A percentile compares a stretch with the other conserved stretches of the same genome.
These are phyloP conservation scores for Linaria vulgaris DNA, from an alignment of 257 asterid species.

Conservation along the genomic window DNA sequence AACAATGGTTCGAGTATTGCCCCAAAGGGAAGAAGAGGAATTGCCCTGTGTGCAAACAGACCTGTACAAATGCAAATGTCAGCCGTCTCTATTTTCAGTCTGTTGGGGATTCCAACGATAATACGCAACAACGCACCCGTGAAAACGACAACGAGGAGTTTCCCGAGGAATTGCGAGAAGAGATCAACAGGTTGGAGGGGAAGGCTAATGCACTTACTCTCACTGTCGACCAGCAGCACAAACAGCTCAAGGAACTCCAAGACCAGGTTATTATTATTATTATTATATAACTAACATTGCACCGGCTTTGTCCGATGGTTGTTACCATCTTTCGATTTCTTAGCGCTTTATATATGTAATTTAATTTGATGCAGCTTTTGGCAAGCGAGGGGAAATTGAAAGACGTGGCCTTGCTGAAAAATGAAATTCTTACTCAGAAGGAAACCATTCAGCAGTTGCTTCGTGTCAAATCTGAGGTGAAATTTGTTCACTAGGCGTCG, in stretches of 20 bases:
- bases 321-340: neutral
- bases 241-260: constrained; percentile 50
- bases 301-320: neutral
- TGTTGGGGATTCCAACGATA: constrained; percentile 65
- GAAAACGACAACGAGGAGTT: constrained; percentile 29
- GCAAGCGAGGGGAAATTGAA: constrained; percentile 56
- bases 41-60: constrained; percentile 94
- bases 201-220: constrained; percentile 63
- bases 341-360: too few species aligned
- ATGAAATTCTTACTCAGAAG: constrained; percentile 55
- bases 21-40: constrained; percentile 76
- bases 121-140: constrained; percentile 53
- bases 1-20: constrained; percentile 98
- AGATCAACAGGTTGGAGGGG: constrained; percentile 75
- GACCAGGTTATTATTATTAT: constrained; percentile 46
- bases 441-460: constrained; percentile 52
- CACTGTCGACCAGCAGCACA: constrained; percentile 63
- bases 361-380: constrained; percentile 41
- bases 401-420: constrained; percentile 56
- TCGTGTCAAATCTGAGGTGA: constrained; percentile 67
- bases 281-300: too few species aligned
- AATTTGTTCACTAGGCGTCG: neutral
- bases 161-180: constrained; percentile 55
- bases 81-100: constrained; percentile 89
- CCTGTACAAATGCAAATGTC: constrained; percentile 59